Evolutionary conservation across 129 eudicot genomes (phyloP).

Genomic region (Flaveria linearis): DNA sequence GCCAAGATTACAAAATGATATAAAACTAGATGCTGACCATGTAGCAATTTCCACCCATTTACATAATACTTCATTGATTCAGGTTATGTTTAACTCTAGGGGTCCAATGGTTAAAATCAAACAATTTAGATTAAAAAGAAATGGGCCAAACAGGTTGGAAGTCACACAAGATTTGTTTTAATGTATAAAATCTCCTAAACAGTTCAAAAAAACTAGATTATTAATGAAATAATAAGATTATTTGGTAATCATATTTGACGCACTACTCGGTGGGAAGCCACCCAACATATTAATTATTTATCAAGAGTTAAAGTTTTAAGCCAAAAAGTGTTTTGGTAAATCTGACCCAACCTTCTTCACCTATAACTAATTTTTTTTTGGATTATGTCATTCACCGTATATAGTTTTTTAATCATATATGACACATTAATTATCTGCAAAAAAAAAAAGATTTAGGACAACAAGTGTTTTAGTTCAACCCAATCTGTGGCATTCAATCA

Average conservation of each 20-base stretch:
- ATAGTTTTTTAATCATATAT: neutral
- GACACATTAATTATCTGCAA: neutral
- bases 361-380: neutral
- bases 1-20: conserved; percentile 28
- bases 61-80: neutral
- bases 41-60: neutral
- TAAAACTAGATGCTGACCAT: neutral
- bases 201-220: neutral
- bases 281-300: neutral
- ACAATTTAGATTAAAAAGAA: neutral
- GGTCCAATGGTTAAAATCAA: neutral
- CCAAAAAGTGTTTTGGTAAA: neutral
- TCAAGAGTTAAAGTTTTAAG: neutral
- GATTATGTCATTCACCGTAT: neutral
- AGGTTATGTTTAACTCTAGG: neutral
- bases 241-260: neutral
- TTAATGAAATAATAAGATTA: too few relatives aligned
- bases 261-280: neutral
- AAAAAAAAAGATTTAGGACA: neutral
- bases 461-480: neutral
- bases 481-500: neutral
- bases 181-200: neutral
- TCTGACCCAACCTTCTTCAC: neutral
- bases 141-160: neutral
- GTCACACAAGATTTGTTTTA: neutral